Conservation (phyloP, 352 stramenopile species). For the Elongisporangium senticosum region DNA sequence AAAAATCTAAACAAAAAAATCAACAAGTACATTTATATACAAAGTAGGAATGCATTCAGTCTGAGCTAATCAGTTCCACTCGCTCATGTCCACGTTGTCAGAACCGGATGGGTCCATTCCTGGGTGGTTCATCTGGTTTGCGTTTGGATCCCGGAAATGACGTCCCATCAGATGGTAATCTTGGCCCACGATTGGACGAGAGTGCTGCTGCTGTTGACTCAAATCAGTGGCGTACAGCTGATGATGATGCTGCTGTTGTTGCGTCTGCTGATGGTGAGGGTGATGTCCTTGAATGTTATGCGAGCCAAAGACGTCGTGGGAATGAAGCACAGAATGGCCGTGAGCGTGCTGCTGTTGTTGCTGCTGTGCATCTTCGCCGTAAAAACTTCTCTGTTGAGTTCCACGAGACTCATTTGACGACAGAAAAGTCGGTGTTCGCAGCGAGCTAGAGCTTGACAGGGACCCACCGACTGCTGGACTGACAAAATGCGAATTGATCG, state of each 20-base stretch:
- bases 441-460: slow-evolving; percentile 4
- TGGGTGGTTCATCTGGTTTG: slow-evolving; percentile 25
- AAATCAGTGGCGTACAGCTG: slow-evolving; percentile 14
- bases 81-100: slow-evolving; percentile 52
- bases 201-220: slow-evolving; percentile 22
- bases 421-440: slow-evolving; percentile 11
- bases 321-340: slow-evolving; percentile 24
- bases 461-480: neutral
- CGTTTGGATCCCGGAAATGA: slow-evolving; percentile 39
- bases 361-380: slow-evolving; percentile 31
- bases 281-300: slow-evolving; percentile 29
- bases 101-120: slow-evolving; percentile 45
- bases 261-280: slow-evolving; percentile 29
- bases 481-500: slow-evolving; percentile 10
- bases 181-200: slow-evolving; percentile 27
- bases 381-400: slow-evolving; percentile 25
- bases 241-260: slow-evolving; percentile 34
- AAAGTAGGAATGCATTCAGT: neutral
- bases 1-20: neutral
- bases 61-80: slow-evolving; percentile 32
- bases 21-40: neutral
- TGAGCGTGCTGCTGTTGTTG: slow-evolving; percentile 5
- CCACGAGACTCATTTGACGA: slow-evolving; percentile 5
- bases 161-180: slow-evolving; percentile 46
- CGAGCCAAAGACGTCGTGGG: slow-evolving; percentile 45